phyloP scores from a whole-genome alignment of 805 yeast species.

The Candida cerambycidarum region DNA sequence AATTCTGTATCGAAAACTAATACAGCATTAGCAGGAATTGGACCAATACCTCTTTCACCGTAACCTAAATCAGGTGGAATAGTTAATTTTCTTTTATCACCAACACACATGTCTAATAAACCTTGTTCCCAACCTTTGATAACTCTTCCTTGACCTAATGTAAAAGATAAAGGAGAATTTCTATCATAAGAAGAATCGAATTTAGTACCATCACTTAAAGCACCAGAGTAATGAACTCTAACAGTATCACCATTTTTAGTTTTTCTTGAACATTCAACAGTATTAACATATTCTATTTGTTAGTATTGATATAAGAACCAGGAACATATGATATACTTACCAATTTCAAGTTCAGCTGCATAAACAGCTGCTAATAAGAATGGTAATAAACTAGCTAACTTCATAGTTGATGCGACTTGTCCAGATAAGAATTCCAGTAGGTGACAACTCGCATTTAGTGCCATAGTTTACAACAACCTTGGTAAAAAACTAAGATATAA shows the following conservation, averaged over 20 bases:
- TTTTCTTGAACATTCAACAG: constrained; percentile 47
- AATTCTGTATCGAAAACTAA: constrained; percentile 66
- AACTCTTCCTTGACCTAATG: constrained; percentile 77
- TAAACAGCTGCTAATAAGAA: constrained; percentile 7
- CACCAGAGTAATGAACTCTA: constrained; percentile 78
- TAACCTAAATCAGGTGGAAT: constrained; percentile 81
- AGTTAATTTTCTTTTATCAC: constrained; percentile 75
- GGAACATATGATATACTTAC: constrained; percentile 23
- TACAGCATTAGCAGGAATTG: constrained; percentile 75
- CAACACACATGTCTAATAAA: constrained; percentile 72
- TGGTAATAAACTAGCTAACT: constrained; percentile 3
- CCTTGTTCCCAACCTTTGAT: constrained; percentile 94
- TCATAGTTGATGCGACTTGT: constrained; percentile 5
- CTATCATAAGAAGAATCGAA: constrained; percentile 75
- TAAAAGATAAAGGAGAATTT: constrained; percentile 66
- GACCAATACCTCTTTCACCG: constrained; percentile 75
- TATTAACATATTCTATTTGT: constrained; percentile 4
- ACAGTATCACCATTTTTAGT: constrained; percentile 67
- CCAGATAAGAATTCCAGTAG: no score
- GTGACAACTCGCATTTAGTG: no score
- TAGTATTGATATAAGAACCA: constrained; percentile 5
- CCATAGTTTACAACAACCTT: no score
- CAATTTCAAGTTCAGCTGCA: constrained; percentile 24
- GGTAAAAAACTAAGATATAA: no score
- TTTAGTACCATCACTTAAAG: constrained; percentile 60